Evolutionary conservation across 2,329 filamentous ascomycete species (phyloP).

Genomic region (Apiospora sp.): DNA sequence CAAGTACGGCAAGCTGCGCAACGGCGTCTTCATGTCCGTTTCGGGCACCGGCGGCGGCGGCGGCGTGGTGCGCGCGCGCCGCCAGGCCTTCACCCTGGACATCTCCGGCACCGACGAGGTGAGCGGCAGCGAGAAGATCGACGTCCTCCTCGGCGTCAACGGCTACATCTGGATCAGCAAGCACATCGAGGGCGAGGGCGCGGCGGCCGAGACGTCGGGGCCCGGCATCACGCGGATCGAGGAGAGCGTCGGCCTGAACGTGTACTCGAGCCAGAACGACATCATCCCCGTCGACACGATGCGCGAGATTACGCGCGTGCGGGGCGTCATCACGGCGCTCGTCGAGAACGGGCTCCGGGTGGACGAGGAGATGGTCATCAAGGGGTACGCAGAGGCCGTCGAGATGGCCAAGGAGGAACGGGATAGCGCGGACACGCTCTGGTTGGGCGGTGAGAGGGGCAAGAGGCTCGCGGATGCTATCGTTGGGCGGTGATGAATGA

Average conservation of each 20-base stretch:
- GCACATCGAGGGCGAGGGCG: slow-evolving; percentile 71
- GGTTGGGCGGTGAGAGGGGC: slow-evolving; percentile 66
- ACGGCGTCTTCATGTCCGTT: slow-evolving; percentile 88
- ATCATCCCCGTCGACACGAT: slow-evolving; percentile 78
- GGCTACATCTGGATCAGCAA: slow-evolving; percentile 96
- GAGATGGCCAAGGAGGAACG: slow-evolving; percentile 73
- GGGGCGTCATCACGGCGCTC: slow-evolving; percentile 81
- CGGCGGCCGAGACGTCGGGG: slow-evolving; percentile 53
- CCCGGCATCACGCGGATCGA: slow-evolving; percentile 82
- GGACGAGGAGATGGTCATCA: slow-evolving; percentile 87
- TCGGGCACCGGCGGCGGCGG: slow-evolving; percentile 83
- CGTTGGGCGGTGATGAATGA: slow-evolving; percentile 35
- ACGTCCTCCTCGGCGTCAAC: slow-evolving; percentile 92
- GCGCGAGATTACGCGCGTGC: slow-evolving; percentile 85
- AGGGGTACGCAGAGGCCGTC: slow-evolving; percentile 82
- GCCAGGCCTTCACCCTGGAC: slow-evolving; percentile 88
- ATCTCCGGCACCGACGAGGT: slow-evolving; percentile 39
- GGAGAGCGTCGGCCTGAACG: slow-evolving; percentile 82
- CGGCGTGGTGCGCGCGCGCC: slow-evolving; percentile 82
- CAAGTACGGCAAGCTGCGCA: slow-evolving; percentile 94
- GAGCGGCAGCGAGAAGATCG: slow-evolving; percentile 70
- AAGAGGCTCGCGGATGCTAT: slow-evolving; percentile 56
- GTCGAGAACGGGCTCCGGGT: slow-evolving; percentile 84
- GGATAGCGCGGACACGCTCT: slow-evolving; percentile 63
- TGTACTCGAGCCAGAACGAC: slow-evolving; percentile 97